These are phyloP conservation scores for Penicillium sp. DNA, from an alignment of 2,329 filamentous ascomycete species.

Conservation along the genomic window DNA sequence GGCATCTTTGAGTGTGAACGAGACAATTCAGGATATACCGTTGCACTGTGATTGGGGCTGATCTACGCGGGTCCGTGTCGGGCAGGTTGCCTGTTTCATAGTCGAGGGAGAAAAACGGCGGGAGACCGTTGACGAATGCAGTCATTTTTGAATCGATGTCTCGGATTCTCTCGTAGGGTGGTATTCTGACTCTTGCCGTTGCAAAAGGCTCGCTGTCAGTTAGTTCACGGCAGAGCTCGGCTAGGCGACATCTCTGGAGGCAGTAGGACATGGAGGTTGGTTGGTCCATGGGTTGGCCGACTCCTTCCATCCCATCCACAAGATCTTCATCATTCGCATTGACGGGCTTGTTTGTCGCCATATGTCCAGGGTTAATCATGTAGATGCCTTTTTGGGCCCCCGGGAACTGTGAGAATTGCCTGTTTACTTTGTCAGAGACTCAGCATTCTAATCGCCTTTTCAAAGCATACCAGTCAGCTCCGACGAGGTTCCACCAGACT, in stretches of 20 bases:
- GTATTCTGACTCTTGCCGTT: slow-evolving; percentile 18
- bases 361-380: slow-evolving; percentile 42
- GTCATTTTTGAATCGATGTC: slow-evolving; percentile 40
- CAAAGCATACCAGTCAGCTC: slow-evolving; percentile 39
- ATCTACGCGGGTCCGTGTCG: slow-evolving; percentile 11
- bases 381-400: slow-evolving; percentile 43
- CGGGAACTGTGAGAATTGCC: slow-evolving; percentile 38
- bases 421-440: background rate
- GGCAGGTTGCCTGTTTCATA: slow-evolving; percentile 4
- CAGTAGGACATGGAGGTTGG: slow-evolving; percentile 47
- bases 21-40: slow-evolving; percentile 41
- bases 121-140: slow-evolving; percentile 33
- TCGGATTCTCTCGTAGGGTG: slow-evolving; percentile 36
- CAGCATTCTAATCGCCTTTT: background rate
- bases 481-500: slow-evolving; percentile 48
- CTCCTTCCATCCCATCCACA: slow-evolving; percentile 28
- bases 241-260: slow-evolving; percentile 39
- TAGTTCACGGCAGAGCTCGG: slow-evolving; percentile 42
- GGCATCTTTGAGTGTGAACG: slow-evolving; percentile 40
- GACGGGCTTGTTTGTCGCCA: slow-evolving; percentile 41
- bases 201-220: slow-evolving; percentile 38
- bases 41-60: slow-evolving; percentile 33
- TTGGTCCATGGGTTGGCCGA: slow-evolving; percentile 26
- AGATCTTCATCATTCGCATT: slow-evolving; percentile 44
- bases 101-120: slow-evolving; percentile 38